These are phyloP conservation scores for Aureobasidium zeae DNA, from an alignment of 2,329 filamentous ascomycete genomes.

Conservation along the genomic window DNA sequence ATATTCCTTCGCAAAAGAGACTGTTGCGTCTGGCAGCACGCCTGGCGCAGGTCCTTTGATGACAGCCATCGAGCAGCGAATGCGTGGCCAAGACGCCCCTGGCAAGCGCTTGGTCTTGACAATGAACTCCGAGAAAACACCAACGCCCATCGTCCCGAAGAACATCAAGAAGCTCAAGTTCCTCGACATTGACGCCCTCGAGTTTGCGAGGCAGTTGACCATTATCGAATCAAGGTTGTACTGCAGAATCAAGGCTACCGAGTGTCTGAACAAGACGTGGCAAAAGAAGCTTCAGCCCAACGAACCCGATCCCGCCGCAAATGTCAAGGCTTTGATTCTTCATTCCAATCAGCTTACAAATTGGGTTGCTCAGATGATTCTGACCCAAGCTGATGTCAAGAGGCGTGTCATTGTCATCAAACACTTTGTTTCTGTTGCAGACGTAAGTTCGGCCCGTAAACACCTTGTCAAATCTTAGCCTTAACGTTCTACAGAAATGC, in stretches of 20 bases:
- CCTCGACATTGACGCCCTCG: conserved; percentile 86
- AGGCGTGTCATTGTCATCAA: conserved; percentile 96
- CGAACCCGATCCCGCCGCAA: conserved; percentile 76
- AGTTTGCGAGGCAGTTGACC: conserved; percentile 95
- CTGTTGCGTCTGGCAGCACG: conserved; percentile 86
- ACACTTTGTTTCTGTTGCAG: conserved; percentile 91
- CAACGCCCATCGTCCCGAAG: conserved; percentile 86
- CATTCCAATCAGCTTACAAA: conserved; percentile 99
- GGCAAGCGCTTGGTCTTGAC: conserved; percentile 82
- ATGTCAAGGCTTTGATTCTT: conserved; percentile 91
- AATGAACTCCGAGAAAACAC: conserved; percentile 63
- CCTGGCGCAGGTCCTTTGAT: conserved; percentile 78
- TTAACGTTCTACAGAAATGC: conserved; percentile 64
- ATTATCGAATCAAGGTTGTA: conserved; percentile 94
- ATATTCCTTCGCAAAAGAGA: conserved; percentile 82
- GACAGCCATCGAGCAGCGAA: conserved; percentile 76
- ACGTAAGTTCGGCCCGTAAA: conserved; percentile 54
- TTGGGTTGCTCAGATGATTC: conserved; percentile 98
- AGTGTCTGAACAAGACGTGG: conserved; percentile 98
- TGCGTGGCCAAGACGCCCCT: conserved; percentile 78
- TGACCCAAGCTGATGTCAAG: conserved; percentile 88
- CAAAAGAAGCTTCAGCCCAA: conserved; percentile 84
- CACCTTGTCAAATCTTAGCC: not conserved
- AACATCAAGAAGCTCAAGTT: conserved; percentile 99
- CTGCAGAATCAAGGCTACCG: conserved; percentile 88